phyloP scores from a whole-genome alignment of 2,329 filamentous ascomycete species.

The Alternaria angustiovoidea region DNA sequence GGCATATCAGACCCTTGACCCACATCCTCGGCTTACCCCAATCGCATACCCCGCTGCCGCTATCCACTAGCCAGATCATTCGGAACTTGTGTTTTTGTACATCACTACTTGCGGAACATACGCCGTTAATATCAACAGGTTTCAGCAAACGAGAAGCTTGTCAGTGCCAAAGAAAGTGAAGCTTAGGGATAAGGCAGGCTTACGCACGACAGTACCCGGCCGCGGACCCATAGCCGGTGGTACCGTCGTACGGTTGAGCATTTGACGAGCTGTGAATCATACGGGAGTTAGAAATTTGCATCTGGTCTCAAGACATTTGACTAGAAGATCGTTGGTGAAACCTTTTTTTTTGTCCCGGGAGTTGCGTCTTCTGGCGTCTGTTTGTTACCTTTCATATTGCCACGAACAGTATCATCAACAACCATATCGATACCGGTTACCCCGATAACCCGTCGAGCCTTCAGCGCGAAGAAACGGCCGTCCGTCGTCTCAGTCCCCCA shows the following conservation, averaged over 20 bases:
- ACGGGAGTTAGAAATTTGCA: neutral
- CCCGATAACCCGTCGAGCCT: neutral
- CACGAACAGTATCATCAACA: neutral
- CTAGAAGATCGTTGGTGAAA: neutral
- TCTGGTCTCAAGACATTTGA: neutral
- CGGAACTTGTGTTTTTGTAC: neutral
- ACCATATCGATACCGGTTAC: neutral
- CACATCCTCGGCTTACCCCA: conserved; percentile 11
- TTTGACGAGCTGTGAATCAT: conserved; percentile 12
- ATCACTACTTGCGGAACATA: neutral
- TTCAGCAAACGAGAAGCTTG: neutral
- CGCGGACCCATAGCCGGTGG: conserved; percentile 15
- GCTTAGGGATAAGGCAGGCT: neutral
- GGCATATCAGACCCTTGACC: neutral
- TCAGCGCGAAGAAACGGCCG: neutral
- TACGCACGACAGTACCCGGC: conserved; percentile 20
- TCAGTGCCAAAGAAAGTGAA: neutral
- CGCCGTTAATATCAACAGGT: too few species aligned
- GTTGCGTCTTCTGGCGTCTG: neutral
- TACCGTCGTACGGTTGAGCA: neutral
- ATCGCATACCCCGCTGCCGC: neutral
- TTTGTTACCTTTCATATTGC: neutral
- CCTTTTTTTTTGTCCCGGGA: neutral
- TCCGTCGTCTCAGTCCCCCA: neutral
- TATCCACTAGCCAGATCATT: neutral